These are phyloP conservation scores for Claviceps sorghi DNA, from an alignment of 2,329 filamentous ascomycete species.

Conservation along the genomic window DNA sequence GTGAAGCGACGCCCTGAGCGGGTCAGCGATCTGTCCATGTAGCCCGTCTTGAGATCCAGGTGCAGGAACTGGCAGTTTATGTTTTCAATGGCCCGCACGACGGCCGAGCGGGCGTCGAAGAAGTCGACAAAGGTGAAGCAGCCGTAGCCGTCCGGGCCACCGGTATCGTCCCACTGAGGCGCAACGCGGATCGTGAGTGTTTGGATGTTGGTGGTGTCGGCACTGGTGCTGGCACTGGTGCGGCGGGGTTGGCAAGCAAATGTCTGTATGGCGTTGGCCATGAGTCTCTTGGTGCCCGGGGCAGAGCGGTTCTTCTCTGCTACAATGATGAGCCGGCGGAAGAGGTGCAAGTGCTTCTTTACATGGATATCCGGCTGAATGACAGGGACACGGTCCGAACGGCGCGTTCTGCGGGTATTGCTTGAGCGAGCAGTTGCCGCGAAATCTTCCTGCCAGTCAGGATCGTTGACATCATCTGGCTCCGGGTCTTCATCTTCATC, in stretches of 20 bases:
- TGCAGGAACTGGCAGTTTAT: slow-evolving; percentile 23
- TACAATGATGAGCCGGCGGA: slow-evolving; percentile 28
- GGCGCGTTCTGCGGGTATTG: background rate
- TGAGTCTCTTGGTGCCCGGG: slow-evolving; percentile 12
- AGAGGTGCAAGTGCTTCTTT: slow-evolving; percentile 21
- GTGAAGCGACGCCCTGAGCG: slow-evolving; percentile 5
- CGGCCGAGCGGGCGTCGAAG: slow-evolving; percentile 15
- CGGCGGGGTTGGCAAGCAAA: slow-evolving; percentile 14
- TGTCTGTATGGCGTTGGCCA: slow-evolving; percentile 23
- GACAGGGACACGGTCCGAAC: background rate
- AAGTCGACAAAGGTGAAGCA: slow-evolving; percentile 23
- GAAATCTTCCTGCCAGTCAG: slow-evolving; percentile 7
- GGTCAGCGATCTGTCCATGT: background rate
- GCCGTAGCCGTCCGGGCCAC: background rate
- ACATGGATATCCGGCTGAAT: slow-evolving; percentile 15
- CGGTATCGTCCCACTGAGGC: slow-evolving; percentile 11
- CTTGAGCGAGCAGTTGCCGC: background rate
- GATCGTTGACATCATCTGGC: slow-evolving; percentile 3
- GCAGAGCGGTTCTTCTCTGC: slow-evolving; percentile 26
- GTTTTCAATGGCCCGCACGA: slow-evolving; percentile 17
- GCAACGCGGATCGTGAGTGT: slow-evolving; percentile 29
- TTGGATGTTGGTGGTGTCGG: slow-evolving; percentile 17
- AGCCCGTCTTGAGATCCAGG: slow-evolving; percentile 18
- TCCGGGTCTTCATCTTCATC: slow-evolving; percentile 6
- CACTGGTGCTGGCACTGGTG: slow-evolving; percentile 8